phyloP scores from a whole-genome alignment of 129 eudicot genomes.

The Flaveria brownii region DNA sequence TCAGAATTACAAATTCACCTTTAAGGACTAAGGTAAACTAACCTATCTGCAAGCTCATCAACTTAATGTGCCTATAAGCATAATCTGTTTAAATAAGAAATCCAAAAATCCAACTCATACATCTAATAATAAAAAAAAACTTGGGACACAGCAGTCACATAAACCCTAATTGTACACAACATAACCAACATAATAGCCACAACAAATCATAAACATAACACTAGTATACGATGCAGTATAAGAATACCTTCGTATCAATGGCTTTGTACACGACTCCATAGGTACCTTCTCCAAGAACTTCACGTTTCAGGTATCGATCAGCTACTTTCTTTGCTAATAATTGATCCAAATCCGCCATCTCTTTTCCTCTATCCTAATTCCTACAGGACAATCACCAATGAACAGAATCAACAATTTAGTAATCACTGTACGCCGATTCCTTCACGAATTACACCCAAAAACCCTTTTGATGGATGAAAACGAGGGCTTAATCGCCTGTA shows the following conservation, averaged over 20 bases:
- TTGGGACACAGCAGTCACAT: background rate
- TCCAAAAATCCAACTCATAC: background rate
- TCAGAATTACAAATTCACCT: background rate
- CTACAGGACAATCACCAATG: background rate
- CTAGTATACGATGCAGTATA: background rate
- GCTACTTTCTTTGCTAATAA: constrained; percentile 67
- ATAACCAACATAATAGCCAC: background rate
- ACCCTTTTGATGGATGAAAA: background rate
- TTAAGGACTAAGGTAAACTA: background rate
- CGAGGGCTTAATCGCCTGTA: background rate
- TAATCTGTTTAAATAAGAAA: background rate
- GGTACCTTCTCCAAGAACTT: constrained; percentile 98
- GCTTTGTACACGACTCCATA: constrained; percentile 98
- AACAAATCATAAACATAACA: background rate
- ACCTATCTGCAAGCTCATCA: background rate
- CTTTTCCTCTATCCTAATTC: constrained; percentile 7
- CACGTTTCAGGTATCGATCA: constrained; percentile 90
- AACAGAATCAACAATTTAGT: constrained; percentile 10
- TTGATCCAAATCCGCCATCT: constrained; percentile 60
- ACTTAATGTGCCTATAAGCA: background rate
- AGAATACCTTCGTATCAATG: constrained; percentile 81
- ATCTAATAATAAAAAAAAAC: background rate
- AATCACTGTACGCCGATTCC: background rate
- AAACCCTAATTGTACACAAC: constrained; percentile 25
- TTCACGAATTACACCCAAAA: constrained; percentile 10